Evolutionary conservation across 345 rosid genomes (phyloP), one percentile per base, ranked within the genome.

Genomic region (Gossypium arboreum): DNA sequence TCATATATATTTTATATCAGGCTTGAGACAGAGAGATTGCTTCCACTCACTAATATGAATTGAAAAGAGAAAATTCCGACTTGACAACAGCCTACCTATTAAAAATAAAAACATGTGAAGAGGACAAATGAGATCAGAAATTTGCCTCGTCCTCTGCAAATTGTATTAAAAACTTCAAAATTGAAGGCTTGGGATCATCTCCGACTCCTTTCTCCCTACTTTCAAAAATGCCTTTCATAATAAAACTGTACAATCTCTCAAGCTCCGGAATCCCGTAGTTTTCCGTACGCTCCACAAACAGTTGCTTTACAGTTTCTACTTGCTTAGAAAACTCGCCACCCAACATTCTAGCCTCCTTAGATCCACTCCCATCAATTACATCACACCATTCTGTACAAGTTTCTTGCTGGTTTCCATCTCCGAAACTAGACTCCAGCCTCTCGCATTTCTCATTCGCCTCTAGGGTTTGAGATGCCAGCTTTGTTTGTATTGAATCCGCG

Each of bases 151-250:
- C 86, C 91, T 89, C 90, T 0, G 86, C 89, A 87, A 90, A 89
- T 72, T 86, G 88, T 79, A 84, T 75, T 77, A 95, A 88, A 86
- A 88, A 89, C 86, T 85, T 88, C 98, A 96, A 89, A 90, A 92
- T 83, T 86, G 93, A 87, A 82, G 76, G 79, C 86, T 80, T 90
- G 68, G 86, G 87, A 61, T 83, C 82, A 43, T 85, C 86, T 75
- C 41, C 81, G 57, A 68, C 90, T 79, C 85, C 90, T 78, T 72
- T 66, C 65, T 81, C 88, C 84, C 79, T 85, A 55, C 80, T 79
- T 79, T 84, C 88, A 17, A 92, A 89, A 67, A 88, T 86, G 20
- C 87, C 94, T 76, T 90, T 96, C 88, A 96, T 84, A 71, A 93
- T 77, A 16, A 90, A 86, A 0, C 89, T 81, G 75, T 96, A 96